Percentiles rank a stretch among this genome's conserved stretches.
phyloP scores from a whole-genome alignment of 2,329 filamentous ascomycete genomes.

The Beauveria rudraprayagi region DNA sequence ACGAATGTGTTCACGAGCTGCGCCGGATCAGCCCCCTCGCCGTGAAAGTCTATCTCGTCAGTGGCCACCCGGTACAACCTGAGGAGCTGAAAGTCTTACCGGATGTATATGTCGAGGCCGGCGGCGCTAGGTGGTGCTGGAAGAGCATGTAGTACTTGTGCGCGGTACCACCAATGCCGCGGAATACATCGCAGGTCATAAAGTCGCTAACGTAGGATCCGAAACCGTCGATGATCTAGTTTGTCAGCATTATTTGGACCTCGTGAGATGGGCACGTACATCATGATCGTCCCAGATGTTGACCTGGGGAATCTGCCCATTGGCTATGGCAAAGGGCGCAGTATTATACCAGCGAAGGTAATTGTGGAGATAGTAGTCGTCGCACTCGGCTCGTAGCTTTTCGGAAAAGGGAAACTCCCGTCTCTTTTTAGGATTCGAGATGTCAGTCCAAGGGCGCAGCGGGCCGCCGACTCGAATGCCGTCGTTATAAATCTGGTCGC shows the following conservation, averaged over 20 bases:
- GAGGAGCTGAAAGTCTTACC: constrained; percentile 31
- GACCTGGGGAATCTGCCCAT: constrained; percentile 87
- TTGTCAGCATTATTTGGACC: background rate
- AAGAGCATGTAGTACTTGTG: constrained; percentile 99
- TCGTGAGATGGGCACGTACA: constrained; percentile 33
- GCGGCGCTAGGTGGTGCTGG: constrained; percentile 86
- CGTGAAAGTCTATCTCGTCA: constrained; percentile 9
- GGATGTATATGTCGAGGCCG: constrained; percentile 76
- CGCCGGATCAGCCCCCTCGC: constrained; percentile 55
- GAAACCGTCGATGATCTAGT: constrained; percentile 80
- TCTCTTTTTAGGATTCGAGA: constrained; percentile 75
- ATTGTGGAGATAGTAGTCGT: constrained; percentile 84
- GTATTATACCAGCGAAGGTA: constrained; percentile 79
- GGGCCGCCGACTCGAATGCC: constrained; percentile 80
- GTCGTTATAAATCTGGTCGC: constrained; percentile 96
- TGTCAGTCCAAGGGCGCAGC: constrained; percentile 72
- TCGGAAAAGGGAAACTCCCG: constrained; percentile 69
- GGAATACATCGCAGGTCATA: constrained; percentile 87
- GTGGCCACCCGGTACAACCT: constrained; percentile 18
- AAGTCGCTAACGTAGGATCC: constrained; percentile 91
- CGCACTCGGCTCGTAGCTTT: constrained; percentile 72
- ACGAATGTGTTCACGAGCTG: constrained; percentile 74
- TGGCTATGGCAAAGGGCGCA: constrained; percentile 77
- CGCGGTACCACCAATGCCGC: constrained; percentile 81
- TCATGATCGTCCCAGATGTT: constrained; percentile 99